These are phyloP conservation scores for Maudiozyma saulgeensis DNA, from an alignment of 805 yeast species.

Conservation along the genomic window DNA sequence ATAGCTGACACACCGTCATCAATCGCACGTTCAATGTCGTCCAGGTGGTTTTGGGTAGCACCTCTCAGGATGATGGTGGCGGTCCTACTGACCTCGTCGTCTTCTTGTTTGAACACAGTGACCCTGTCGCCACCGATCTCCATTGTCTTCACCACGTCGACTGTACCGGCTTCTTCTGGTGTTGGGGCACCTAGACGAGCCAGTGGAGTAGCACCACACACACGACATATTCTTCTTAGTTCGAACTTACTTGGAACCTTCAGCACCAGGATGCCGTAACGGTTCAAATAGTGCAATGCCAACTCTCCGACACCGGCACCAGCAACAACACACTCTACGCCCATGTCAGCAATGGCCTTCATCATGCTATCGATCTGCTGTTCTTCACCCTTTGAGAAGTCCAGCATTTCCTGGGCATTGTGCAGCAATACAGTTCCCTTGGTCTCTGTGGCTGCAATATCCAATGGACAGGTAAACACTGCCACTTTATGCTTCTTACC, in stretches of 20 bases:
- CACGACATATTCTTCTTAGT: conserved; percentile 85
- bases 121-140: conserved; percentile 98
- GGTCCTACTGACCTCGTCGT: conserved; percentile 56
- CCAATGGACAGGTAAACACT: conserved; percentile 87
- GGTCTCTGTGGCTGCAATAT: conserved; percentile 93
- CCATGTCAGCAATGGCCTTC: conserved; percentile 73
- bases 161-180: conserved; percentile 84
- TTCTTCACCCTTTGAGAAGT: conserved; percentile 94
- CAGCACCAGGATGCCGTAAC: conserved; percentile 74
- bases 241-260: conserved; percentile 92
- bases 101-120: conserved; percentile 78
- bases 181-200: conserved; percentile 91
- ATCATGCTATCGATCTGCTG: conserved; percentile 80
- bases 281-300: conserved; percentile 85
- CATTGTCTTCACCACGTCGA: conserved; percentile 79
- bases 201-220: conserved; percentile 94
- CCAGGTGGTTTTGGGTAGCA: conserved; percentile 88
- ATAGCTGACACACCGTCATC: conserved; percentile 93
- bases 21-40: conserved; percentile 92
- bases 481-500: conserved; percentile 68
- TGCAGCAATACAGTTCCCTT: conserved; percentile 94
- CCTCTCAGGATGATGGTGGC: conserved; percentile 92
- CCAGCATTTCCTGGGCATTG: conserved; percentile 94
- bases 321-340: conserved; percentile 83
- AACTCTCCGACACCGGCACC: conserved; percentile 90